Evolutionary conservation across 129 eudicot genomes (phyloP), one percentile per base, ranked within the genome.

Genomic region (Ambrosia trifida): DNA sequence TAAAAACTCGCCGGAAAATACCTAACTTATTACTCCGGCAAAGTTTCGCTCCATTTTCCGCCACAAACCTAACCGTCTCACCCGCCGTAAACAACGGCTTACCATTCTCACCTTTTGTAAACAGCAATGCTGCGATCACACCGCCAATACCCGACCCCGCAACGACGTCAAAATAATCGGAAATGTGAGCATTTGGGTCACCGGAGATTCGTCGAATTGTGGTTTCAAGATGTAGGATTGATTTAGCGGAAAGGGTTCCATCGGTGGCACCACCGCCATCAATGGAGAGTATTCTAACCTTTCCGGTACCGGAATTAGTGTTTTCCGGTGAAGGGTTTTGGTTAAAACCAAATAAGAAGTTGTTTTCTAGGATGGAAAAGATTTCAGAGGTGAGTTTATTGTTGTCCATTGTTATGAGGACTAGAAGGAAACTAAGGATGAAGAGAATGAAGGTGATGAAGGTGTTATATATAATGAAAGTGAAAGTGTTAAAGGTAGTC

Each of bases 81-180:
- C 70, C 76, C 4, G 98, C 89, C 16, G 94, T 80, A 72, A 84
- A 88, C 63, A 91, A 28, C 11, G 98, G 96, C 0, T 60, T 40
- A 0, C 85, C 89, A 47, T 83, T 74, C 10, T 69, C 68, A 19
- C 88, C 88, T 28, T 65, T 72, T 0, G 96, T 84, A 76, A 86
- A 81, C 6, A 91, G 70, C n/a, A 91, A 68, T 0, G 79, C 87
- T 5, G 90, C 97, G 12, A 88, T 75, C 33, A 91, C 64, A 0
- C 93, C 96, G 3, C 96, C 96, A 51, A 70, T 51, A 2, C 97
- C 97, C 31, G 96, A 76, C 0, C 96, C 97, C 51, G 96, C 86
- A 2, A 82, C 93, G 2, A 88, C 89, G 69, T 91, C 97, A 56
- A 91, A 91, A 83, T 69, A 88, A 75, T 91, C 83, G n/a, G 96